A percentile compares a stretch with the other conserved stretches of the same genome.
Evolutionary conservation across 495 filamentous ascomycete species (phyloP).

Genomic region (Darksidea phi): DNA sequence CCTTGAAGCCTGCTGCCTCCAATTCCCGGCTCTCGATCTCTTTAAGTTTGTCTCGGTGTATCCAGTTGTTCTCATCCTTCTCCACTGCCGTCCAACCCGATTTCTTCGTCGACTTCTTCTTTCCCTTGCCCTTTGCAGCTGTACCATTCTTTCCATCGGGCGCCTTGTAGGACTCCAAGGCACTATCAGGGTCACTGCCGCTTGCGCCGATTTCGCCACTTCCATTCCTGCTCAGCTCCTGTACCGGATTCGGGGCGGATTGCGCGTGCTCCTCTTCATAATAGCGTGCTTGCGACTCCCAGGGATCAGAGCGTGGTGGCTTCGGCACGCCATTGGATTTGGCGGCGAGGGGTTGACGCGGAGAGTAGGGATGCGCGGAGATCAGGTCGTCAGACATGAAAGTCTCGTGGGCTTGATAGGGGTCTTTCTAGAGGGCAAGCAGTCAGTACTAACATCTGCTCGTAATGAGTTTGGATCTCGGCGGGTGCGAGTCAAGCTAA

Average conservation of each 20-base stretch:
- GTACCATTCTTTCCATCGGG: slow-evolving; percentile 42
- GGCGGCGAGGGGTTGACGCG: slow-evolving; percentile 33
- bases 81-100: slow-evolving; percentile 18
- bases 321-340: slow-evolving; percentile 33
- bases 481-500: slow-evolving; percentile 9
- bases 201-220: slow-evolving; percentile 53
- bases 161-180: slow-evolving; percentile 55
- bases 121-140: slow-evolving; percentile 41
- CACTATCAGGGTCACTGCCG: slow-evolving; percentile 57
- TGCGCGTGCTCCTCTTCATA: slow-evolving; percentile 31
- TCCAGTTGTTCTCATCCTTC: slow-evolving; percentile 75
- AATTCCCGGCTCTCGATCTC: slow-evolving; percentile 91
- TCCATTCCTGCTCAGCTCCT: slow-evolving; percentile 43
- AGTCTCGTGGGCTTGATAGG: slow-evolving; percentile 26
- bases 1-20: slow-evolving; percentile 83
- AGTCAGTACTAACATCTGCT: too few relatives aligned
- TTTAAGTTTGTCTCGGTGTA: slow-evolving; percentile 92
- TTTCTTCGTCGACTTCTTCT: slow-evolving; percentile 36
- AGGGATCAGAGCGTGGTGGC: slow-evolving; percentile 15
- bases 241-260: slow-evolving; percentile 24
- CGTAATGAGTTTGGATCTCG: background rate
- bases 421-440: slow-evolving; percentile 11
- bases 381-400: slow-evolving; percentile 35
- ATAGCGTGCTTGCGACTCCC: slow-evolving; percentile 24
- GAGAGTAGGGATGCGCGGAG: slow-evolving; percentile 19